Conservation (phyloP, 139 green algal species). For the Coelastrella sp. region DNA sequence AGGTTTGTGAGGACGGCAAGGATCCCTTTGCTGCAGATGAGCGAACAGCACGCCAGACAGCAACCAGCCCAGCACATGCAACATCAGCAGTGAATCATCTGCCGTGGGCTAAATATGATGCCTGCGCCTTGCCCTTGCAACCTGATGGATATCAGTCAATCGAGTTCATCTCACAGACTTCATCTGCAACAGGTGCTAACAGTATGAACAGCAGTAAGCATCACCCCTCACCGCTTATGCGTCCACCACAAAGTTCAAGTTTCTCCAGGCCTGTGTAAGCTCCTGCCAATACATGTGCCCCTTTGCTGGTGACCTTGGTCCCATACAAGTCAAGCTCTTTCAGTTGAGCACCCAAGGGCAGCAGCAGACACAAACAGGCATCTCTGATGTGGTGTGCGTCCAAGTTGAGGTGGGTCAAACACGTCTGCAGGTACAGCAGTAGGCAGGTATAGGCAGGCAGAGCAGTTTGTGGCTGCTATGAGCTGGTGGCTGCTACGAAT, state of each 20-base stretch:
- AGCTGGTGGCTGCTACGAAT: too few relatives aligned
- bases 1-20: neutral
- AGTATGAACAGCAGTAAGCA: neutral
- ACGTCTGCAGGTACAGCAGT: conserved; percentile 16
- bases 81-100: neutral
- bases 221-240: neutral
- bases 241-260: conserved; percentile 14
- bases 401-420: conserved; percentile 34
- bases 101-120: too few relatives aligned
- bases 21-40: neutral
- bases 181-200: neutral
- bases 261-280: neutral
- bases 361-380: neutral
- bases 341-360: conserved; percentile 1
- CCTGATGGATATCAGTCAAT: too few relatives aligned
- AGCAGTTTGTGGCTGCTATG: neutral
- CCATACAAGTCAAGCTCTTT: conserved; percentile 39
- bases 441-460: neutral
- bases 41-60: neutral
- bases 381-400: conserved; percentile 16
- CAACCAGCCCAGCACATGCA: neutral
- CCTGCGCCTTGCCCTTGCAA: too few relatives aligned
- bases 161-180: too few relatives aligned
- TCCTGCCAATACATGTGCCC: conserved; percentile 2
- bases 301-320: neutral